A percentile compares a stretch with the other conserved stretches of the same genome.
Conservation (phyloP, 768 basidiomycete genomes). For the Russula griseocarnosa region DNA sequence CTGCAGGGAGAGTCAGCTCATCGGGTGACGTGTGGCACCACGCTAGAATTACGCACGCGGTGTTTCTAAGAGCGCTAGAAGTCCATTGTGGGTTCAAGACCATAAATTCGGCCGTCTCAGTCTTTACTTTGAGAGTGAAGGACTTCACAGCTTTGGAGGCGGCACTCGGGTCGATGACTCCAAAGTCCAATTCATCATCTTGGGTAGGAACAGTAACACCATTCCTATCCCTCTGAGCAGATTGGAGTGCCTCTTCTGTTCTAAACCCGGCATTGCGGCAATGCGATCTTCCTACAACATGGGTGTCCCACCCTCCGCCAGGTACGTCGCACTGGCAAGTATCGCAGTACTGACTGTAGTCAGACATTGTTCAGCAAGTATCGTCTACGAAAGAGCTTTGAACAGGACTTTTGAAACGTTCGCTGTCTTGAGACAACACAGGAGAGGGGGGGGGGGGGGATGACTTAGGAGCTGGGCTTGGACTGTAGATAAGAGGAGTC, state of each 20-base stretch:
- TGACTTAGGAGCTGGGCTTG: background rate
- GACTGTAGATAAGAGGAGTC: background rate
- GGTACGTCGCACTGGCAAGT: conserved; percentile 6
- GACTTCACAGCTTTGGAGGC: background rate
- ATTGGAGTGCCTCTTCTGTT: background rate
- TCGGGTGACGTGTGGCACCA: background rate
- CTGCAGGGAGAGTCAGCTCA: background rate
- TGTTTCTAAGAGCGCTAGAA: background rate
- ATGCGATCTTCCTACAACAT: conserved; percentile 6
- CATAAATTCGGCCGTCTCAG: background rate
- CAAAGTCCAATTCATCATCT: conserved; percentile 8
- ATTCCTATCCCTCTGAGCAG: conserved; percentile 7
- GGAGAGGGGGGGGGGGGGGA: background rate
- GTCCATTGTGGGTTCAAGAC: conserved; percentile 17
- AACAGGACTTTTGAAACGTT: background rate
- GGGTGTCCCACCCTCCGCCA: background rate
- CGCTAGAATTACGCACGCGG: conserved; percentile 5
- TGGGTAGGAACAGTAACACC: conserved; percentile 2
- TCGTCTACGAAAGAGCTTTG: background rate
- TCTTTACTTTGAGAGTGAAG: conserved; percentile 4
- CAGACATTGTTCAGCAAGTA: background rate
- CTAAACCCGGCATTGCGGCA: conserved; percentile 11
- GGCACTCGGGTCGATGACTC: background rate
- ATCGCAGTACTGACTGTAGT: background rate
- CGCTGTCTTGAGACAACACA: background rate